Conservation (phyloP, 2,329 filamentous ascomycete species). For the Aspergillus ochraceoroseus region DNA sequence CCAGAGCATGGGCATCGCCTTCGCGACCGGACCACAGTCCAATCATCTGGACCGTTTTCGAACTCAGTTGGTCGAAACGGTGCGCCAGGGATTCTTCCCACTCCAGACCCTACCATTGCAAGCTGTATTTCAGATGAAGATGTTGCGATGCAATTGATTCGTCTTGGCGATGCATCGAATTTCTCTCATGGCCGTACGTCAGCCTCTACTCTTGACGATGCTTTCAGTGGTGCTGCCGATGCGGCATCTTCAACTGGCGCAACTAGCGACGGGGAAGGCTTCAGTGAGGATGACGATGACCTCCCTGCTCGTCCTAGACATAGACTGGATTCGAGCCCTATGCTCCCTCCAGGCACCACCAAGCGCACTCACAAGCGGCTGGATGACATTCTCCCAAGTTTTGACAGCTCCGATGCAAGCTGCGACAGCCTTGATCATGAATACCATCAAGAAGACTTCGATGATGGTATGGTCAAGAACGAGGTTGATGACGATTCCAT, state of each 20-base stretch:
- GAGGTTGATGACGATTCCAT: slow-evolving; percentile 47
- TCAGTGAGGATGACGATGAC: slow-evolving; percentile 59
- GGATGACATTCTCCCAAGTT: slow-evolving; percentile 53
- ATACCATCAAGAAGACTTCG: slow-evolving; percentile 52
- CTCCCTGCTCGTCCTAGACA: slow-evolving; percentile 45
- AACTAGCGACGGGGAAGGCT: slow-evolving; percentile 67
- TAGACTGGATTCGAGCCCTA: slow-evolving; percentile 39
- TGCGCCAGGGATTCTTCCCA: slow-evolving; percentile 67
- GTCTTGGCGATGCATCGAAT: slow-evolving; percentile 87
- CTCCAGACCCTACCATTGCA: slow-evolving; percentile 92
- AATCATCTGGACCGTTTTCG: slow-evolving; percentile 40
- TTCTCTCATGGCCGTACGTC: slow-evolving; percentile 90
- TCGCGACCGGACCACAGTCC: slow-evolving; percentile 59
- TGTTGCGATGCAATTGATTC: slow-evolving; percentile 94
- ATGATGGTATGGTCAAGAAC: slow-evolving; percentile 51
- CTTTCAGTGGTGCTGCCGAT: slow-evolving; percentile 84
- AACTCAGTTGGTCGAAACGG: slow-evolving; percentile 38
- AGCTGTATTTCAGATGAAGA: slow-evolving; percentile 98
- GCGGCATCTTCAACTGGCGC: slow-evolving; percentile 77
- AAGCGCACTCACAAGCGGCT: slow-evolving; percentile 48
- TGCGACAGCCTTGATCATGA: slow-evolving; percentile 56
- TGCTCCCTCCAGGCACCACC: slow-evolving; percentile 43
- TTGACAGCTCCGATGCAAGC: slow-evolving; percentile 57
- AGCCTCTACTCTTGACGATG: slow-evolving; percentile 87
- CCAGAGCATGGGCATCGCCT: slow-evolving; percentile 59